Percentiles rank a stretch among this genome's conserved stretches.
phyloP scores from a whole-genome alignment of 2,329 filamentous ascomycete genomes.

The Pseudogymnoascus sp. region DNA sequence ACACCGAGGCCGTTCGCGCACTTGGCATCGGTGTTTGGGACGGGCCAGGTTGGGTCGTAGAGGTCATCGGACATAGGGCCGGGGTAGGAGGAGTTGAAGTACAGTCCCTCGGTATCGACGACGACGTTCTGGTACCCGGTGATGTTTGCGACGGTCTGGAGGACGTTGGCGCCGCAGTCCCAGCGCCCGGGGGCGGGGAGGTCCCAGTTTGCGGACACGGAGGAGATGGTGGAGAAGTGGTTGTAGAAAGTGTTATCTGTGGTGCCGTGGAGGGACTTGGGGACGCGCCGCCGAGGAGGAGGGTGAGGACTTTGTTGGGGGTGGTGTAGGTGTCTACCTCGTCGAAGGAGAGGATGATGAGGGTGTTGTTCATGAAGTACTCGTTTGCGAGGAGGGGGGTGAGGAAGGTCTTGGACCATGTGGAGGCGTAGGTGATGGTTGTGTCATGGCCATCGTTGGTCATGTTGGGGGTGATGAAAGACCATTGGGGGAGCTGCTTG shows the following conservation, averaged over 20 bases:
- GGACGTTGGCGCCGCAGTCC: constrained; percentile 36
- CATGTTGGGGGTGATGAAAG: constrained; percentile 58
- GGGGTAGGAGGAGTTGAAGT: constrained; percentile 40
- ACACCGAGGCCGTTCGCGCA: constrained; percentile 17
- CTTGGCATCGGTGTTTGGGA: constrained; percentile 19
- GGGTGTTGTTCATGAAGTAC: constrained; percentile 46
- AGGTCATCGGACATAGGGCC: constrained; percentile 28
- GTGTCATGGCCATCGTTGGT: constrained; percentile 59
- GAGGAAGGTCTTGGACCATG: constrained; percentile 47
- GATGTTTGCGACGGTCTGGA: constrained; percentile 24
- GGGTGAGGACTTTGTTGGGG: constrained; percentile 47
- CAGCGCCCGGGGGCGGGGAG: constrained; percentile 38
- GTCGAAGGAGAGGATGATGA: constrained; percentile 53
- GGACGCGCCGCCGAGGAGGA: constrained; percentile 51
- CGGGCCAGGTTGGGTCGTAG: constrained; percentile 20
- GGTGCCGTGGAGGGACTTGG: constrained; percentile 40
- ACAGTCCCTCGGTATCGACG: constrained; percentile 29
- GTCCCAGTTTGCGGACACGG: constrained; percentile 38
- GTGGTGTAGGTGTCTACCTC: constrained; percentile 47
- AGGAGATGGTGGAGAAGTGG: constrained; percentile 39
- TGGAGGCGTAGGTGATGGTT: constrained; percentile 43
- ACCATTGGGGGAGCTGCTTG: constrained; percentile 57
- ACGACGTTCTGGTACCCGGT: constrained; percentile 27
- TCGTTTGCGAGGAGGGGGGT: constrained; percentile 45
- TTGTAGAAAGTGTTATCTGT: constrained; percentile 45